phyloP scores from a whole-genome alignment of 1,139 yeast species.

The Yamadazyma pseudoaaseri region DNA sequence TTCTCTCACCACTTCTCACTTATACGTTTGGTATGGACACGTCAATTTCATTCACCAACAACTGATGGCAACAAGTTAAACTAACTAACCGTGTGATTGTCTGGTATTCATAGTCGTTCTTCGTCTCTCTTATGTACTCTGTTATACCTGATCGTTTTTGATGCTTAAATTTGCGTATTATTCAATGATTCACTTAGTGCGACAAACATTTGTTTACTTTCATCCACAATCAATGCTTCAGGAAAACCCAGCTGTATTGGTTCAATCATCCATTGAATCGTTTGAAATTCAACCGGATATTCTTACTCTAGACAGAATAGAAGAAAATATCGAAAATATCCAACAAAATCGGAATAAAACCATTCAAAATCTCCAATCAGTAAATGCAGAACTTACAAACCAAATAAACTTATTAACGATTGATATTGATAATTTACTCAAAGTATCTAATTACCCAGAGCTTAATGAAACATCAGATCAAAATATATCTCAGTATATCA shows the following conservation, averaged over 20 bases:
- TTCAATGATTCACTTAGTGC: too few relatives aligned
- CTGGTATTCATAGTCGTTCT: too few relatives aligned
- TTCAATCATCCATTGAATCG: conserved; percentile 43
- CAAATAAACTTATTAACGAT: conserved; percentile 18
- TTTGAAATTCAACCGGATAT: conserved; percentile 56
- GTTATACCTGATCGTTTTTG: too few relatives aligned
- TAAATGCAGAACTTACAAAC: conserved; percentile 21
- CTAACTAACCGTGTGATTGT: too few relatives aligned
- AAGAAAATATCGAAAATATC: conserved; percentile 32
- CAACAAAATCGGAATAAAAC: conserved; percentile 24
- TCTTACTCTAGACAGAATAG: conserved; percentile 47
- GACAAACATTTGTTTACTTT: conserved; percentile 3
- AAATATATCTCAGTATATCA: conserved; percentile 6
- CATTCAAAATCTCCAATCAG: conserved; percentile 20
- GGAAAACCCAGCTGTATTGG: conserved; percentile 36
- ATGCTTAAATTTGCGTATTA: too few relatives aligned
- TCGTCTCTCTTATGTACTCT: too few relatives aligned
- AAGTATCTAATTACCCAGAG: conserved; percentile 17
- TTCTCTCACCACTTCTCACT: not conserved
- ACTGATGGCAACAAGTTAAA: too few relatives aligned
- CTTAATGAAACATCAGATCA: conserved; percentile 3
- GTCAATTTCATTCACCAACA: too few relatives aligned
- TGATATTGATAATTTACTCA: conserved; percentile 26
- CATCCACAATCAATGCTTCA: conserved; percentile 20
- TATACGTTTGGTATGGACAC: too few relatives aligned